Evolutionary conservation across 2,329 filamentous ascomycete species (phyloP).

Genomic region (Exophiala dermatitidis): DNA sequence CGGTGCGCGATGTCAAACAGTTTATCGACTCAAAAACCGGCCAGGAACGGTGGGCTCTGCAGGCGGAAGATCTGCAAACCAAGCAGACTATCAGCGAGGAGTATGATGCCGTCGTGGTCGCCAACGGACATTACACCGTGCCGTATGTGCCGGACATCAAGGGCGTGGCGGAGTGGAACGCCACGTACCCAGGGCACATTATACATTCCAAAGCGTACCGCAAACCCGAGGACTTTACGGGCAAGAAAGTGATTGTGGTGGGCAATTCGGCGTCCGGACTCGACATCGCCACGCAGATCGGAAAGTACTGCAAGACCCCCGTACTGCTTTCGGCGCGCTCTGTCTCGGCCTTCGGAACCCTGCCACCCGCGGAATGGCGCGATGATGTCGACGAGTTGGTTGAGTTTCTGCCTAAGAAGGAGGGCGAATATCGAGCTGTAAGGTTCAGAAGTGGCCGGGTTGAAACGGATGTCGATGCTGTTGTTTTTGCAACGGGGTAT

Average conservation of each 20-base stretch:
- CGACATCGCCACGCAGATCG: conserved; percentile 75
- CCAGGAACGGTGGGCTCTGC: conserved; percentile 43
- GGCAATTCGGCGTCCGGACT: conserved; percentile 78
- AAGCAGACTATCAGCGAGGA: conserved; percentile 37
- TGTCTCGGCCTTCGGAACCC: conserved; percentile 34
- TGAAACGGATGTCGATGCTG: conserved; percentile 62
- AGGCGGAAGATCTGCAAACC: conserved; percentile 46
- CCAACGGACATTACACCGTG: conserved; percentile 67
- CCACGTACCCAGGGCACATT: conserved; percentile 53
- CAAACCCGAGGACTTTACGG: conserved; percentile 52
- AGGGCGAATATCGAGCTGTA: conserved; percentile 49
- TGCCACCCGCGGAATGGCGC: conserved; percentile 43
- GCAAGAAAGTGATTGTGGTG: conserved; percentile 72
- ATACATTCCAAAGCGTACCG: conserved; percentile 77
- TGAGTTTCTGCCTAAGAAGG: conserved; percentile 46
- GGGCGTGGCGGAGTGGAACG: conserved; percentile 54
- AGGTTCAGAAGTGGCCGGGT: conserved; percentile 59
- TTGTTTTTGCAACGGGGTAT: conserved; percentile 87
- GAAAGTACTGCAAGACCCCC: conserved; percentile 50
- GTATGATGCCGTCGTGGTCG: conserved; percentile 70
- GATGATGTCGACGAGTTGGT: conserved; percentile 50
- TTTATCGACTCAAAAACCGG: background rate
- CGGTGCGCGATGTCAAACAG: conserved; percentile 9
- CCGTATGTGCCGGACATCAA: conserved; percentile 59
- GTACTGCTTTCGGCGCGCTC: conserved; percentile 58